phyloP scores from a whole-genome alignment of 306 rosid species.

The Sicyos edulis region DNA sequence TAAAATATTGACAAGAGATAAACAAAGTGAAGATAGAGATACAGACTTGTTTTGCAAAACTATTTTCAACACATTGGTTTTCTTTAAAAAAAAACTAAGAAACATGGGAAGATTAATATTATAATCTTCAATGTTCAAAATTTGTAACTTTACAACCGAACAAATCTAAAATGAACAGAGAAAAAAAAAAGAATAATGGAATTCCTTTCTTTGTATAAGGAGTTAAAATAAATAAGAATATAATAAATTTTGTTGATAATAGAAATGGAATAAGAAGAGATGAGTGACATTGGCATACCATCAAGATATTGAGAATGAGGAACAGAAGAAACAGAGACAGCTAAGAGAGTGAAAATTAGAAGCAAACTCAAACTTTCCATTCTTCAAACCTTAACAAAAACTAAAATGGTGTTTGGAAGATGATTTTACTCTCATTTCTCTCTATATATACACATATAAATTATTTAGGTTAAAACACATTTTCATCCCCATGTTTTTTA shows the following conservation, averaged over 20 bases:
- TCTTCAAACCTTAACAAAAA: background rate
- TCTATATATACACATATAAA: background rate
- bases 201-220: too few relatives aligned
- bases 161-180: too few relatives aligned
- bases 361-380: background rate
- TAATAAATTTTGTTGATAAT: background rate
- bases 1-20: too few relatives aligned
- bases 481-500: too few relatives aligned
- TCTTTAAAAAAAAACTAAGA: too few relatives aligned
- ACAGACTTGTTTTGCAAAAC: too few relatives aligned
- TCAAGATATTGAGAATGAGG: slow-evolving; percentile 23
- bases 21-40: too few relatives aligned
- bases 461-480: background rate
- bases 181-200: too few relatives aligned
- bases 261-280: too few relatives aligned
- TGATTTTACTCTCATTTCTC: background rate
- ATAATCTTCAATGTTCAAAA: background rate
- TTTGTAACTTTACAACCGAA: background rate
- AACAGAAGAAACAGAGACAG: slow-evolving; percentile 20
- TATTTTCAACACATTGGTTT: background rate
- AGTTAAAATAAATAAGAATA: too few relatives aligned
- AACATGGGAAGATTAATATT: too few relatives aligned
- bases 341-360: slow-evolving; percentile 19
- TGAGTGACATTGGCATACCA: too few relatives aligned
- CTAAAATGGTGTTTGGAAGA: background rate